Conservation (phyloP, 176 grass and related monocot genomes). For the Stipa capillata region DNA sequence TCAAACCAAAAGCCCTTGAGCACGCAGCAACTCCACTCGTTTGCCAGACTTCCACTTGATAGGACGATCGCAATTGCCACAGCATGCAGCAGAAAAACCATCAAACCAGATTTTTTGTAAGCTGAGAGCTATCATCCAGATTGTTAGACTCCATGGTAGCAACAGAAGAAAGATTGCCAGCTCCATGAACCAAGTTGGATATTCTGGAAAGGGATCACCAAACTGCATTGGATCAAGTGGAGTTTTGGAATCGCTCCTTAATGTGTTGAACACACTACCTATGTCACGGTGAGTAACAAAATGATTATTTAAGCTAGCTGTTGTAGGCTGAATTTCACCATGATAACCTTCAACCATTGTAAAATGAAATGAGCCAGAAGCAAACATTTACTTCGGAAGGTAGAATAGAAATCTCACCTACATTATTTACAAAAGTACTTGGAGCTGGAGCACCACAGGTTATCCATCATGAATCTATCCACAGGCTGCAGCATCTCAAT, state of each 20-base stretch:
- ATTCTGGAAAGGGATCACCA: slow-evolving; percentile 34
- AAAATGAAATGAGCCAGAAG: slow-evolving; percentile 23
- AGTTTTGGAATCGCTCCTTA: slow-evolving; percentile 28
- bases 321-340: slow-evolving; percentile 34
- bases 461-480: slow-evolving; percentile 54
- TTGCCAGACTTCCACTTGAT: too few species aligned
- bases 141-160: slow-evolving; percentile 16
- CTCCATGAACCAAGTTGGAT: slow-evolving; percentile 17
- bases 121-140: slow-evolving; percentile 7
- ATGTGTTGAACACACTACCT: slow-evolving; percentile 34
- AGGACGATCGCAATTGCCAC: too few species aligned
- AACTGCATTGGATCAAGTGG: slow-evolving; percentile 29
- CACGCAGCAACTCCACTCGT: not conserved
- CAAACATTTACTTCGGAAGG: not conserved
- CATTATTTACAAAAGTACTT: slow-evolving; percentile 47
- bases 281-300: slow-evolving; percentile 40
- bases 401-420: slow-evolving; percentile 20
- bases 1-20: not conserved
- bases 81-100: not conserved
- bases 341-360: slow-evolving; percentile 40
- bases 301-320: slow-evolving; percentile 38
- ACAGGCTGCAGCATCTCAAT: slow-evolving; percentile 81
- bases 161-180: slow-evolving; percentile 36
- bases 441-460: slow-evolving; percentile 21
- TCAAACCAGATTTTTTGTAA: not conserved